Percentiles rank a stretch among this genome's conserved stretches.
Conservation (phyloP, 768 basidiomycete species). For the Asterophora parasitica region DNA sequence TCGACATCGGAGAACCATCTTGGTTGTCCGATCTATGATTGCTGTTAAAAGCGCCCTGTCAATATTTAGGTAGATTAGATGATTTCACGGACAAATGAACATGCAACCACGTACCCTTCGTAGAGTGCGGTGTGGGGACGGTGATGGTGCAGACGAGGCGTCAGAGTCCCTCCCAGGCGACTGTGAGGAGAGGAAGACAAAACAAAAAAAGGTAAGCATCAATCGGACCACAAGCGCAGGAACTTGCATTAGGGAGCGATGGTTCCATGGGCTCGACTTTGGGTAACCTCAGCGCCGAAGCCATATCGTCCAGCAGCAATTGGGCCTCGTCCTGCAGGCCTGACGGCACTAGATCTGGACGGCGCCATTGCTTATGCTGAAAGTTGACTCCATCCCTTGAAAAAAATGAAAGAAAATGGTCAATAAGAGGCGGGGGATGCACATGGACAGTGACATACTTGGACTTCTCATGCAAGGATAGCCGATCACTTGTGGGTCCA, state of each 20-base stretch:
- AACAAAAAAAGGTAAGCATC: background rate
- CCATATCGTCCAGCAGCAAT: constrained; percentile 12
- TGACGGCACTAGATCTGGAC: background rate
- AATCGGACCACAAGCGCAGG: background rate
- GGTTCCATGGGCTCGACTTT: constrained; percentile 17
- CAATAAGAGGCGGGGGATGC: background rate
- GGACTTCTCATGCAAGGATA: constrained; percentile 3
- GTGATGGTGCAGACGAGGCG: constrained; percentile 6
- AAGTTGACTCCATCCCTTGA: background rate
- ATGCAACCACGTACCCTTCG: background rate
- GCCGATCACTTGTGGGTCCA: constrained; percentile 2
- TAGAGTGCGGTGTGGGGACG: background rate
- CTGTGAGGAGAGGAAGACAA: constrained; percentile 1
- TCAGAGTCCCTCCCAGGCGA: background rate
- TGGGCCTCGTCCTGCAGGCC: constrained; percentile 10
- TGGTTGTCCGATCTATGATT: background rate
- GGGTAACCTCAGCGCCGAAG: constrained; percentile 7
- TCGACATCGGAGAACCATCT: constrained; percentile 7
- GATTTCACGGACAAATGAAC: too few relatives aligned
- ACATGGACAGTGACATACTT: constrained; percentile 6
- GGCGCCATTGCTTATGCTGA: constrained; percentile 5
- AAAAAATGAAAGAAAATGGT: background rate
- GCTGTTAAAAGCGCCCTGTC: background rate
- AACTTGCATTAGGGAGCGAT: constrained; percentile 14
- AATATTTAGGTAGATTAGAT: background rate